A percentile compares a stretch with the other conserved stretches of the same genome.
phyloP scores from a whole-genome alignment of 1,284 basidiomycete species.

The Leucocoprinus gongylophorus region DNA sequence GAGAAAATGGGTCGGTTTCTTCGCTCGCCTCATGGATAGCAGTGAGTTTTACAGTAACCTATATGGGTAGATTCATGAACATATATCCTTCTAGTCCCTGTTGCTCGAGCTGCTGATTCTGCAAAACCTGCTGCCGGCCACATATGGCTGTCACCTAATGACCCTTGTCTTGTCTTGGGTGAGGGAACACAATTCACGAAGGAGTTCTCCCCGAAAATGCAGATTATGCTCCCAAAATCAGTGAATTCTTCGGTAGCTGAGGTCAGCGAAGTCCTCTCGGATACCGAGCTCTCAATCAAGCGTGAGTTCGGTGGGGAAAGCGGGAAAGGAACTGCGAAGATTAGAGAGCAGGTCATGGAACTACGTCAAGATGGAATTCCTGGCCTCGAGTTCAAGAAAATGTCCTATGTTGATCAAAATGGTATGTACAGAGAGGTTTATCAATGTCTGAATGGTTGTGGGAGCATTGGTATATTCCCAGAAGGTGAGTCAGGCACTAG shows the following conservation, averaged over 20 bases:
- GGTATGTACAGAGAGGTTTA: constrained; percentile 97
- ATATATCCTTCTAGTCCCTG: constrained; percentile 60
- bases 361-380: constrained; percentile 43
- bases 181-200: constrained; percentile 73
- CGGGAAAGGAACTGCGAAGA: constrained; percentile 66
- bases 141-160: constrained; percentile 66
- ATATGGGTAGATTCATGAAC: not conserved
- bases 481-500: constrained; percentile 58
- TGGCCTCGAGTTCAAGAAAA: constrained; percentile 69
- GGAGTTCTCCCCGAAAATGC: constrained; percentile 76
- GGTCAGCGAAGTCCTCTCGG: constrained; percentile 84
- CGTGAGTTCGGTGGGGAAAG: constrained; percentile 83
- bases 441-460: constrained; percentile 78
- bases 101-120: constrained; percentile 86
- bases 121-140: constrained; percentile 76
- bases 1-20: constrained; percentile 75
- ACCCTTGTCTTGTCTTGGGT: constrained; percentile 77
- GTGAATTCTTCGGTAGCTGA: constrained; percentile 77
- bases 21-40: constrained; percentile 82
- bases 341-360: constrained; percentile 64
- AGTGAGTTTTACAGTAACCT: constrained; percentile 52
- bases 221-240: constrained; percentile 84
- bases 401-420: constrained; percentile 88
- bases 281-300: constrained; percentile 81
- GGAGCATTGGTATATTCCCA: constrained; percentile 93